phyloP scores from a whole-genome alignment of 176 grass and related monocot genomes.

The Juncus inflexus region DNA sequence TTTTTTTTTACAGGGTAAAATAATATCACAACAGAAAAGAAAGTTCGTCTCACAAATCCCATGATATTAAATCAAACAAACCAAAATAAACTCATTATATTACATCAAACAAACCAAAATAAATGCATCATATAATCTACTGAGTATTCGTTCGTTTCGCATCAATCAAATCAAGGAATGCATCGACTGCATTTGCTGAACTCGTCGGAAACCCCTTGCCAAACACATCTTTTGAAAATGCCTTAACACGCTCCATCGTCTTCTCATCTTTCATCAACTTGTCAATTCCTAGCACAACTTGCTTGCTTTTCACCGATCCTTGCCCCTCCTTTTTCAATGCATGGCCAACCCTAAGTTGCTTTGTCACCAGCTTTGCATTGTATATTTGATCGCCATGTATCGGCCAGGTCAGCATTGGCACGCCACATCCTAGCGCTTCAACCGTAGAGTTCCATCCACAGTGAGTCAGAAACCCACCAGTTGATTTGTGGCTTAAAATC shows the following conservation, averaged over 20 bases:
- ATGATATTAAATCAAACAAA: neutral
- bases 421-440: conserved; percentile 53
- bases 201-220: conserved; percentile 19
- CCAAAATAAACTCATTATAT: neutral
- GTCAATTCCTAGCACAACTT: conserved; percentile 30
- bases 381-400: conserved; percentile 70
- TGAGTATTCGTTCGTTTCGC: neutral
- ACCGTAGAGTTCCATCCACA: conserved; percentile 81
- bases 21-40: neutral
- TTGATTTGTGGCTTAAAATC: conserved; percentile 31
- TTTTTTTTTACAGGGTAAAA: neutral
- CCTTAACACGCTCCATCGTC: conserved; percentile 17
- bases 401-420: conserved; percentile 59
- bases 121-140: neutral
- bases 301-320: conserved; percentile 16
- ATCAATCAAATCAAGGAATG: conserved; percentile 36
- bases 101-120: neutral
- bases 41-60: neutral
- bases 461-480: conserved; percentile 53
- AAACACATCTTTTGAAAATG: conserved; percentile 1
- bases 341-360: conserved; percentile 42
- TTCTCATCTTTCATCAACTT: conserved; percentile 26
- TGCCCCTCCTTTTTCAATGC: conserved; percentile 1
- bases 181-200: conserved; percentile 26
- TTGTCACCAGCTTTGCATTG: conserved; percentile 53